Evolutionary conservation across 179 eudicot species (phyloP).

Genomic region (Dionaea muscipula): DNA sequence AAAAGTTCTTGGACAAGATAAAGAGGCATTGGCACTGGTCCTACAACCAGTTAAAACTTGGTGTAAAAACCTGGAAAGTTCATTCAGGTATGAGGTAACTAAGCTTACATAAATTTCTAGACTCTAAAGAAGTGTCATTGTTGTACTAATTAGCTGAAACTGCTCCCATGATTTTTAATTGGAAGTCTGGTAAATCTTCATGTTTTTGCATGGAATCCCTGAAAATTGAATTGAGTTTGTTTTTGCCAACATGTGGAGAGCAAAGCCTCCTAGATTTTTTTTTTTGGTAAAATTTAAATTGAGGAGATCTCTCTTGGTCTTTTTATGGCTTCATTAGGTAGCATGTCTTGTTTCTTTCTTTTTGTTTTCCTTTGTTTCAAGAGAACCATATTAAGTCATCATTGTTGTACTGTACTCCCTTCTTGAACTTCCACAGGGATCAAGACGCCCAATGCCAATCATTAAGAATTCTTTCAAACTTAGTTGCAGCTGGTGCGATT

Average conservation of each 20-base stretch:
- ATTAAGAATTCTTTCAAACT: conserved; percentile 66
- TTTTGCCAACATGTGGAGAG: too few species aligned
- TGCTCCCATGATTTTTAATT: neutral
- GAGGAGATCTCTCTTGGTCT: too few species aligned
- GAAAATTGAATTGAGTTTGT: too few species aligned
- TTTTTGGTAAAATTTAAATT: too few species aligned
- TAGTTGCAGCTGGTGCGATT: conserved; percentile 76
- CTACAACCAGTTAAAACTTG: conserved; percentile 54
- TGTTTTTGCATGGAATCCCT: too few species aligned
- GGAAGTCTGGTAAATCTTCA: too few species aligned
- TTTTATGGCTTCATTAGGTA: too few species aligned
- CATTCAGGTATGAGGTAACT: conserved; percentile 40
- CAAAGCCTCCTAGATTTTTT: too few species aligned
- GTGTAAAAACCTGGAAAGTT: conserved; percentile 28
- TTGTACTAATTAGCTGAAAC: neutral
- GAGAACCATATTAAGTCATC: too few species aligned
- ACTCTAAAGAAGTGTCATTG: neutral
- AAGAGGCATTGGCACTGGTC: conserved; percentile 55
- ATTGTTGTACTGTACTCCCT: neutral
- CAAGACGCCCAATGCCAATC: conserved; percentile 62
- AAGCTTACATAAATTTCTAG: neutral
- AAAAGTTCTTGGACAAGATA: conserved; percentile 69
- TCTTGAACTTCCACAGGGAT: conserved; percentile 36
- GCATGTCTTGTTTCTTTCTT: too few species aligned
- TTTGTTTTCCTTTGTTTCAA: too few species aligned